Percentiles rank a stretch among this genome's conserved stretches.
phyloP scores from a whole-genome alignment of 768 basidiomycete species.

The Mycena maculata region DNA sequence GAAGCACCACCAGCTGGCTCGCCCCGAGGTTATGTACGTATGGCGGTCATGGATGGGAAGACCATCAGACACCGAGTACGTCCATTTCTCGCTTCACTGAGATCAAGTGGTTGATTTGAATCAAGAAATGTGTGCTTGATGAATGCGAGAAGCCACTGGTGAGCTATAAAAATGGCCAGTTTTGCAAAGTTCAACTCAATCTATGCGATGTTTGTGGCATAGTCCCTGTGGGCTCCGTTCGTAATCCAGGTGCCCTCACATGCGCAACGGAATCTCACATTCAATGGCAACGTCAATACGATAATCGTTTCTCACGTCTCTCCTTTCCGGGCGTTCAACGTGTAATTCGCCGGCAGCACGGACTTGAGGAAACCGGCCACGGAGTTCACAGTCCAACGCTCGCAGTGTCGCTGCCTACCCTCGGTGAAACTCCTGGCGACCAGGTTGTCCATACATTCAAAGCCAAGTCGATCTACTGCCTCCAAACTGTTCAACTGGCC shows the following conservation, averaged over 20 bases:
- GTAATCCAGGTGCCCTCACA: neutral
- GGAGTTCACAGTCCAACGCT: constrained; percentile 1
- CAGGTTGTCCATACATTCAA: too few species aligned
- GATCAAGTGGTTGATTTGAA: neutral
- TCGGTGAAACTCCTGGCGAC: neutral
- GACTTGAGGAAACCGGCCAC: neutral
- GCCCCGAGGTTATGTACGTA: constrained; percentile 37
- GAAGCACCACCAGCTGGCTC: constrained; percentile 17
- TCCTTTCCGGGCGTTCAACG: constrained; percentile 15
- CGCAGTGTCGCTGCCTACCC: neutral
- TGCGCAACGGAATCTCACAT: constrained; percentile 8
- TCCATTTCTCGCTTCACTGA: neutral
- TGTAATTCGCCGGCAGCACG: constrained; percentile 17
- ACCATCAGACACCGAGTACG: constrained; percentile 39
- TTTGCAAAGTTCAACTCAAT: constrained; percentile 40
- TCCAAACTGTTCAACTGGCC: too few species aligned
- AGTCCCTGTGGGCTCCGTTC: constrained; percentile 1
- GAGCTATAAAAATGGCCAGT: constrained; percentile 46
- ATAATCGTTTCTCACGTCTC: neutral
- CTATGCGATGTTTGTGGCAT: constrained; percentile 19
- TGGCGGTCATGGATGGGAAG: constrained; percentile 50
- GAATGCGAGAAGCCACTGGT: constrained; percentile 36
- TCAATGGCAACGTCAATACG: constrained; percentile 5
- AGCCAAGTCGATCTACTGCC: too few species aligned
- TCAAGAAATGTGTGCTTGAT: constrained; percentile 41